Evolutionary conservation across 345 rosid species (phyloP).

Genomic region (Rubroshorea leprosula): DNA sequence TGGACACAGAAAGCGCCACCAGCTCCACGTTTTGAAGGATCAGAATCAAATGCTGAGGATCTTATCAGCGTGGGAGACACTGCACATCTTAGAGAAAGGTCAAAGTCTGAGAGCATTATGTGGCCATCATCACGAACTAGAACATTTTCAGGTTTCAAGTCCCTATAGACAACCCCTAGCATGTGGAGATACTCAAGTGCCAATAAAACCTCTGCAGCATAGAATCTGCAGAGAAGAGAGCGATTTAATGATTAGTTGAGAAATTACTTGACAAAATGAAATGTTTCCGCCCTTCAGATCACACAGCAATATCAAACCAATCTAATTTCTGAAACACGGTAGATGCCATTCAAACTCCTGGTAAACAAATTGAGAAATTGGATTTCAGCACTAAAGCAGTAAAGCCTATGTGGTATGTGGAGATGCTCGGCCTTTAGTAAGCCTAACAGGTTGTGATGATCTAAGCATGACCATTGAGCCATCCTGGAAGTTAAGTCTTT

Average conservation of each 20-base stretch:
- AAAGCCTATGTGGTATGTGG: no score
- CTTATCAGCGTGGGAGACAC: conserved; percentile 87
- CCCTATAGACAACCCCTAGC: conserved; percentile 98
- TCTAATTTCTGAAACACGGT: conserved; percentile 5
- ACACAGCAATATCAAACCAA: conserved; percentile 3
- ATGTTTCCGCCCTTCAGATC: no score
- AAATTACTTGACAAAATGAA: background rate
- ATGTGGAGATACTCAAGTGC: conserved; percentile 98
- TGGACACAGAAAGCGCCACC: conserved; percentile 75
- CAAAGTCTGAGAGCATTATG: conserved; percentile 98
- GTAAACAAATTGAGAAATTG: no score
- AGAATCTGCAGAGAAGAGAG: conserved; percentile 51
- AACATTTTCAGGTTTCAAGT: conserved; percentile 95
- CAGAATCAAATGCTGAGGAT: conserved; percentile 49
- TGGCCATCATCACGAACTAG: conserved; percentile 98
- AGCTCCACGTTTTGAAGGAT: conserved; percentile 61
- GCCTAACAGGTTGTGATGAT: no score
- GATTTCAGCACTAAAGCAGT: no score
- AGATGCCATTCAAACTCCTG: no score
- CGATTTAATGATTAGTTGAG: background rate
- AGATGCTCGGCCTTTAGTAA: no score
- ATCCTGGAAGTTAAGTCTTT: no score
- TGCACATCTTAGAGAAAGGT: conserved; percentile 83
- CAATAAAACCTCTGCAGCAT: conserved; percentile 90
- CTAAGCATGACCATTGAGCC: no score